phyloP scores from a whole-genome alignment of 768 basidiomycete genomes.

The Pholiota conissans region DNA sequence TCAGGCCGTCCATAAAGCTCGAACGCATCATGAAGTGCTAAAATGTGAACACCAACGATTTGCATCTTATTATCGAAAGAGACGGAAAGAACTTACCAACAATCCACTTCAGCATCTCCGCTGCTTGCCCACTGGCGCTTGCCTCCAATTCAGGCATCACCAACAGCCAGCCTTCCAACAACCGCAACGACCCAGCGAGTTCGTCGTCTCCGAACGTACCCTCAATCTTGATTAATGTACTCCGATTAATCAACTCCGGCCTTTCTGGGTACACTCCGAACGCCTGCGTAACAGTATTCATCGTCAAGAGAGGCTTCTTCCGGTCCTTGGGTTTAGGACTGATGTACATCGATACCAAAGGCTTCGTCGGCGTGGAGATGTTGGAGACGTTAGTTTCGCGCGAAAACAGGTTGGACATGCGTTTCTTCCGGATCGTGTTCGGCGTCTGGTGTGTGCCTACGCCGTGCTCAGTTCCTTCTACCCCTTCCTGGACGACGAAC shows the following conservation, averaged over 20 bases:
- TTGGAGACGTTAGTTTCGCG: slow-evolving; percentile 33
- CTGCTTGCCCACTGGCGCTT: slow-evolving; percentile 54
- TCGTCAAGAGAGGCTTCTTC: slow-evolving; percentile 69
- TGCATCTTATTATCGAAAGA: neutral
- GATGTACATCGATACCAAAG: slow-evolving; percentile 56
- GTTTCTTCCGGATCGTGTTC: slow-evolving; percentile 39
- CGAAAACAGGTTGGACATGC: slow-evolving; percentile 72
- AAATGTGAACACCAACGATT: neutral
- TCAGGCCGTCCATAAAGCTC: slow-evolving; percentile 87
- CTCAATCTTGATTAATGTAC: slow-evolving; percentile 91
- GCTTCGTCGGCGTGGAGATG: slow-evolving; percentile 28
- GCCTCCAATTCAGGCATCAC: slow-evolving; percentile 86
- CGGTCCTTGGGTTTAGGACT: slow-evolving; percentile 73
- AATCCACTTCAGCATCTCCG: slow-evolving; percentile 90
- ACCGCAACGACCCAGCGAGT: slow-evolving; percentile 59
- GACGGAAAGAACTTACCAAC: slow-evolving; percentile 57
- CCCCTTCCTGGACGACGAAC: slow-evolving; percentile 66
- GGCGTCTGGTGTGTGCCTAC: slow-evolving; percentile 22
- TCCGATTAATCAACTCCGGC: slow-evolving; percentile 86
- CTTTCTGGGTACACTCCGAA: slow-evolving; percentile 96
- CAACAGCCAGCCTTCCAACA: slow-evolving; percentile 81
- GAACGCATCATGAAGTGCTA: slow-evolving; percentile 85
- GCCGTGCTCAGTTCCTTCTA: slow-evolving; percentile 28
- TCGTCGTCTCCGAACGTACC: slow-evolving; percentile 82
- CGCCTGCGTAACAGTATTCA: slow-evolving; percentile 74